Percentiles rank a stretch among this genome's conserved stretches.
Evolutionary conservation across 192 early-diverging fungal genomes (phyloP).

Genomic region (Coemansia sp.): DNA sequence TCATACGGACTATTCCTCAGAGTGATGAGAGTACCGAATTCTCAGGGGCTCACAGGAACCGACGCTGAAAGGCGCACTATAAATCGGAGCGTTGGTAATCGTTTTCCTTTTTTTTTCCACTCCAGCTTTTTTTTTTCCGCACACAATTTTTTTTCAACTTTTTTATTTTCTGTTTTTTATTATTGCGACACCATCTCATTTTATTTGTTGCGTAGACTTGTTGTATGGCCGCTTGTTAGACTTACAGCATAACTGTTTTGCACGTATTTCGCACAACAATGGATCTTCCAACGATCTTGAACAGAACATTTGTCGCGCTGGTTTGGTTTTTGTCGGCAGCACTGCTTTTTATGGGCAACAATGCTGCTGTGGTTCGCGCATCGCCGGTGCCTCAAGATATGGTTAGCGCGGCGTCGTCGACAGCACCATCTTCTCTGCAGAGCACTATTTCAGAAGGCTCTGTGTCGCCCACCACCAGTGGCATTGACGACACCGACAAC

Average conservation of each 20-base stretch:
- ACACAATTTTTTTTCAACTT: not conserved
- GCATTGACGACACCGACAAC: too few species aligned
- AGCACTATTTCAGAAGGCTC: not conserved
- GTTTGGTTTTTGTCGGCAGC: not conserved
- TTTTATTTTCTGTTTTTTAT: not conserved
- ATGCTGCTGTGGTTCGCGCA: conserved; percentile 2
- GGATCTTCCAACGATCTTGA: not conserved
- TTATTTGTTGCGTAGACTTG: too few species aligned
- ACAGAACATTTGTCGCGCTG: not conserved
- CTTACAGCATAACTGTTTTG: not conserved
- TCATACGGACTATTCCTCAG: not conserved
- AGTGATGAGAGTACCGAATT: not conserved
- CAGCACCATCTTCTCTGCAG: not conserved
- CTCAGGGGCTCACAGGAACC: not conserved
- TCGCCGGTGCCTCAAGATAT: conserved; percentile 1
- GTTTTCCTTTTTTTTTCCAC: conserved; percentile 1
- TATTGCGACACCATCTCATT: too few species aligned
- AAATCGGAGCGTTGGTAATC: not conserved
- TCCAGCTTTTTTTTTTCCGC: not conserved
- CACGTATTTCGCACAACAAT: not conserved
- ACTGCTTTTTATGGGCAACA: not conserved
- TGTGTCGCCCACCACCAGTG: not conserved
- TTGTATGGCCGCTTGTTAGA: not conserved
- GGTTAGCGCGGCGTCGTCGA: not conserved
- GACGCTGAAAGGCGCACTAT: not conserved